Evolutionary conservation across 2,329 filamentous ascomycete genomes (phyloP), one percentile per base, ranked within the genome.

Genomic region (Pyricularia grisea): DNA sequence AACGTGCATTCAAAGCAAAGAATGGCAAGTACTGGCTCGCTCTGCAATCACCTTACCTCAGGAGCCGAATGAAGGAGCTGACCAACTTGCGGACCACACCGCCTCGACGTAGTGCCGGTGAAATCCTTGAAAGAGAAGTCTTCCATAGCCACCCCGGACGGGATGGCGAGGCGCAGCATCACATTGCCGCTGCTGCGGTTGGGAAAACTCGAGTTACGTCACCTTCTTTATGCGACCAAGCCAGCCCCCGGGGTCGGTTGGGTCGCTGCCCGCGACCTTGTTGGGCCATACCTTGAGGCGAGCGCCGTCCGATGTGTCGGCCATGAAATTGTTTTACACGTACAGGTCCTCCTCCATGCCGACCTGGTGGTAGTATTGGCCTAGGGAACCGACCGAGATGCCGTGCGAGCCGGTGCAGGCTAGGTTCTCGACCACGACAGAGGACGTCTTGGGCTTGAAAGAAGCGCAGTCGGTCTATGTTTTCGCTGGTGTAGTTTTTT

Each of bases 391-490:
- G 25, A 89, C 85, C 25, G 82, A 84, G 71, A 89, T 88, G 66
- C 87, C 87, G 73, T 89, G 87, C 9, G 83, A 87, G 68, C 87
- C 86, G 72, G 87, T 88, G 79, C 87, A 89, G 71, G 81, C 76
- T 4, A 89, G 78, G 72, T 86, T 87, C 74, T 88, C 85, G 1
- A 89, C 84, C 5, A 88, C 73, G 20, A 89, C 84, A 69, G 87
- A 81, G 25, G 85, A 88, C 72, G 81, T 84, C 75, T 89, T 89
- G 9, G 87, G 87, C 75, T 89, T 89, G 80, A 88, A 87, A 0
- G 84, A 85, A 60, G 89, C 84, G 71, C 87, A 89, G 74, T 90
- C 82, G 2, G 71, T 66, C 50, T 3, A 23, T 12, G 72, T 90
- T 90, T 75, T 87, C 82, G 70, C 91, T 84, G 42, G 85, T 78